phyloP scores from a whole-genome alignment of 805 yeast genomes.

The Pichia nakasei region DNA sequence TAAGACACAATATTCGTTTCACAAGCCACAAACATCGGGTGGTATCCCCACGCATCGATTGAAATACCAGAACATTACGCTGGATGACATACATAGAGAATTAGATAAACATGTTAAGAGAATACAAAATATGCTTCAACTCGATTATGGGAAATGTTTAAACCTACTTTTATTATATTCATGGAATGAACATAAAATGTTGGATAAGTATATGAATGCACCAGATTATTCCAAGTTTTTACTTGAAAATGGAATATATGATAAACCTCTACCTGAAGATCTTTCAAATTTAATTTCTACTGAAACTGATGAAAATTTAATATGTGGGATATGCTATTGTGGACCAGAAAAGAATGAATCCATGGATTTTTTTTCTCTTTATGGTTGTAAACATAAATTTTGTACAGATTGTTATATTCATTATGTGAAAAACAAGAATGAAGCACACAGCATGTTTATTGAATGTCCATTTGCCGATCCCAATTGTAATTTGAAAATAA shows the following conservation, averaged over 20 bases:
- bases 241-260: constrained; percentile 23
- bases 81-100: constrained; percentile 25
- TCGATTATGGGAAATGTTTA: constrained; percentile 32
- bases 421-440: constrained; percentile 42
- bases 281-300: constrained; percentile 1
- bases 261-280: constrained; percentile 25
- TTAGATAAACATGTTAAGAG: constrained; percentile 24
- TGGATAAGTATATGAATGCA: constrained; percentile 42
- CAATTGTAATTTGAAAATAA: constrained; percentile 37
- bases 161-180: constrained; percentile 38
- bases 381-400: constrained; percentile 58
- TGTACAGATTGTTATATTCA: constrained; percentile 62
- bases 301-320: constrained; percentile 24
- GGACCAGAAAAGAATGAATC: constrained; percentile 28
- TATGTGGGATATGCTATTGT: constrained; percentile 71
- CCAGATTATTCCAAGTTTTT: constrained; percentile 25
- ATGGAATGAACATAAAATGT: constrained; percentile 52
- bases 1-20: constrained; percentile 14
- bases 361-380: constrained; percentile 35
- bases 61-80: constrained; percentile 20
- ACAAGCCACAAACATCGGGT: constrained; percentile 12
- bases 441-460: constrained; percentile 37
- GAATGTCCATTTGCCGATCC: constrained; percentile 53
- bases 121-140: constrained; percentile 30
- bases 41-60: constrained; percentile 22